These are phyloP conservation scores for Claviceps citrina DNA, from an alignment of 2,329 filamentous ascomycete species.

Conservation along the genomic window DNA sequence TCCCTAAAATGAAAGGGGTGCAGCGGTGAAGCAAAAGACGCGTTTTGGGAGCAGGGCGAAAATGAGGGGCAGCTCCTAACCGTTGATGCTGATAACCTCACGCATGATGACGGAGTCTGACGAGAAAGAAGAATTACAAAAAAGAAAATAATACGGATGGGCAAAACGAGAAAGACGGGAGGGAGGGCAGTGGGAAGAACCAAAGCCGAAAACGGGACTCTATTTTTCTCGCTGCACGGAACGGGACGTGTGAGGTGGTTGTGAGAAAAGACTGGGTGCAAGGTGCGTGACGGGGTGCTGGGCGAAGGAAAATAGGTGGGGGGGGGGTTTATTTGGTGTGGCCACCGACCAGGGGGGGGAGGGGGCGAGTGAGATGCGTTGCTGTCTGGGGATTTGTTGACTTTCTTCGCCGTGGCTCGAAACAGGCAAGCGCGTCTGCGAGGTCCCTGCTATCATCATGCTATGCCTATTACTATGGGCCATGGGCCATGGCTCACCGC, in stretches of 20 bases:
- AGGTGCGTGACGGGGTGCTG: conserved; percentile 10
- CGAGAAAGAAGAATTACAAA: conserved; percentile 8
- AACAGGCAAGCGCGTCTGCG: conserved; percentile 19
- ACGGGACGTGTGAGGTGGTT: conserved; percentile 11
- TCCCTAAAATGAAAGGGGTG: not conserved
- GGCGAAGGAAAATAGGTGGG: conserved; percentile 28
- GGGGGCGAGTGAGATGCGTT: conserved; percentile 11
- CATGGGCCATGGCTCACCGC: too few relatives aligned
- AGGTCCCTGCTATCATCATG: conserved; percentile 5
- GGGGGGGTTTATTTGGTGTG: conserved; percentile 33
- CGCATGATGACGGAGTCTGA: conserved; percentile 55
- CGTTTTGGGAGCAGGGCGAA: conserved; percentile 12
- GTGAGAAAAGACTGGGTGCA: conserved; percentile 14
- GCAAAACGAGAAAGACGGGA: conserved; percentile 6
- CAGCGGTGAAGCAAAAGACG: conserved; percentile 7
- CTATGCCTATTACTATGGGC: too few relatives aligned
- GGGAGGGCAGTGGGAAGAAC: conserved; percentile 12
- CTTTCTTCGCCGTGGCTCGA: conserved; percentile 20
- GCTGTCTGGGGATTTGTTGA: conserved; percentile 24
- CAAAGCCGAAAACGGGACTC: conserved; percentile 7
- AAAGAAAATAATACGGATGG: conserved; percentile 10
- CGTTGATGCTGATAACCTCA: conserved; percentile 99
- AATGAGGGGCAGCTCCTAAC: conserved; percentile 38
- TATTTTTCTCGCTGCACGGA: conserved; percentile 8
- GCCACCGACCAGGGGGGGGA: conserved; percentile 18